Evolutionary conservation across 768 basidiomycete species (phyloP).

Genomic region (Leucosporidium creatinivorum): DNA sequence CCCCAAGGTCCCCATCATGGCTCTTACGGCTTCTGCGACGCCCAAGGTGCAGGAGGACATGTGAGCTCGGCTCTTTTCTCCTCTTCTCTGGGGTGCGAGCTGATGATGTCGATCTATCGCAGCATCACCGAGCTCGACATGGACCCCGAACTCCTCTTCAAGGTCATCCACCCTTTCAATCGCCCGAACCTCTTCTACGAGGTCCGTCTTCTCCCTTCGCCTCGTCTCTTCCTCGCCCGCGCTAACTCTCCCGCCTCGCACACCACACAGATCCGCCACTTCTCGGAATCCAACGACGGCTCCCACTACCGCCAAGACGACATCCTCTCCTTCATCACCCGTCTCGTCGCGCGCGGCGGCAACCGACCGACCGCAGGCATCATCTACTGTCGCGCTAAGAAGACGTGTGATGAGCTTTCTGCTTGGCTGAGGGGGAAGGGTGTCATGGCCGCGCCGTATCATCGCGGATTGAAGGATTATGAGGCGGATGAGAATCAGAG

Average conservation of each 20-base stretch:
- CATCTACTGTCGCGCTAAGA: conserved; percentile 53
- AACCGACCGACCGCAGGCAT: background rate
- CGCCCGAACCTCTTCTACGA: conserved; percentile 74
- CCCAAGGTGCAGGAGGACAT: conserved; percentile 45
- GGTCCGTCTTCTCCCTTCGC: conserved; percentile 41
- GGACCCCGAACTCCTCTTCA: background rate
- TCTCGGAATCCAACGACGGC: conserved; percentile 49
- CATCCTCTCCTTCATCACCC: conserved; percentile 46
- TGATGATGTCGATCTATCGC: background rate
- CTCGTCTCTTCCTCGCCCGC: background rate
- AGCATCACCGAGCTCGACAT: background rate
- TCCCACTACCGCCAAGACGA: conserved; percentile 45
- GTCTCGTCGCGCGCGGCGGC: background rate
- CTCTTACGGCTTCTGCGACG: conserved; percentile 76
- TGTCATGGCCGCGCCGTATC: conserved; percentile 22
- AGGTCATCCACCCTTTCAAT: conserved; percentile 66
- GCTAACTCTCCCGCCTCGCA: background rate
- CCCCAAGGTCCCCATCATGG: conserved; percentile 72
- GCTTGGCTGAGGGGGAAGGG: conserved; percentile 54
- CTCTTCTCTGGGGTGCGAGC: background rate
- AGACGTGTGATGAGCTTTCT: conserved; percentile 62
- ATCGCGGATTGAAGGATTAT: conserved; percentile 43
- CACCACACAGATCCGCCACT: background rate
- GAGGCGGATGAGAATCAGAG: conserved; percentile 49
- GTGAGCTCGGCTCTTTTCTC: conserved; percentile 32